Percentiles rank a stretch among this genome's conserved stretches.
These are phyloP conservation scores for Spathaspora passalidarum DNA, from an alignment of 805 yeast genomes.

Conservation along the genomic window DNA sequence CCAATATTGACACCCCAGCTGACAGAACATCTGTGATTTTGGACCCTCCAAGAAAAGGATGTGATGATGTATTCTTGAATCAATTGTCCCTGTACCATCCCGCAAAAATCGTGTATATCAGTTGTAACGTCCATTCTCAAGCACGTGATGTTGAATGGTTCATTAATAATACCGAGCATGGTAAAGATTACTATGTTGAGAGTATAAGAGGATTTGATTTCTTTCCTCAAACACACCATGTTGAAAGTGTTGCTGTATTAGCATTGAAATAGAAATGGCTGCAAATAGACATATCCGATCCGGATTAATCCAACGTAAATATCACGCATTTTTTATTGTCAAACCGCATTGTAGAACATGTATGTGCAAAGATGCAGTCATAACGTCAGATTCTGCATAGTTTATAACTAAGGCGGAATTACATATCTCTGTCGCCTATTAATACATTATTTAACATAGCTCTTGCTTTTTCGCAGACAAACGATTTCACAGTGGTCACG, in stretches of 20 bases:
- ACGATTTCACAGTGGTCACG: neutral
- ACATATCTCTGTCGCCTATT: too few species aligned
- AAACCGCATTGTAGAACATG: too few species aligned
- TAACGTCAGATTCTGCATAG: too few species aligned
- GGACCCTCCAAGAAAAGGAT: conserved; percentile 97
- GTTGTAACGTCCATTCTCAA: conserved; percentile 97
- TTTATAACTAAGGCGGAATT: too few species aligned
- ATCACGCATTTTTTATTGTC: too few species aligned
- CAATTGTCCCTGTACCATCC: conserved; percentile 85
- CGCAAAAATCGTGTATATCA: conserved; percentile 84
- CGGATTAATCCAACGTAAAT: too few species aligned
- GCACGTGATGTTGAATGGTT: conserved; percentile 91
- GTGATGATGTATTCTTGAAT: conserved; percentile 81
- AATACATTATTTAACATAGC: too few species aligned
- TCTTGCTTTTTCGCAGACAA: too few species aligned
- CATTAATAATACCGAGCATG: conserved; percentile 60
- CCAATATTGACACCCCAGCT: conserved; percentile 69
- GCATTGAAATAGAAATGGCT: conserved; percentile 13
- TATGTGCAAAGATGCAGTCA: too few species aligned
- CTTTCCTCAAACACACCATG: conserved; percentile 93
- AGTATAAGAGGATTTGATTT: conserved; percentile 93
- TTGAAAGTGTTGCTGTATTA: conserved; percentile 81
- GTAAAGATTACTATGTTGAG: conserved; percentile 65
- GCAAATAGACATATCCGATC: too few species aligned
- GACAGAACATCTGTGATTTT: conserved; percentile 82